A percentile compares a stretch with the other conserved stretches of the same genome.
phyloP scores from a whole-genome alignment of 768 basidiomycete species.

The Fomitopsis pulvina region DNA sequence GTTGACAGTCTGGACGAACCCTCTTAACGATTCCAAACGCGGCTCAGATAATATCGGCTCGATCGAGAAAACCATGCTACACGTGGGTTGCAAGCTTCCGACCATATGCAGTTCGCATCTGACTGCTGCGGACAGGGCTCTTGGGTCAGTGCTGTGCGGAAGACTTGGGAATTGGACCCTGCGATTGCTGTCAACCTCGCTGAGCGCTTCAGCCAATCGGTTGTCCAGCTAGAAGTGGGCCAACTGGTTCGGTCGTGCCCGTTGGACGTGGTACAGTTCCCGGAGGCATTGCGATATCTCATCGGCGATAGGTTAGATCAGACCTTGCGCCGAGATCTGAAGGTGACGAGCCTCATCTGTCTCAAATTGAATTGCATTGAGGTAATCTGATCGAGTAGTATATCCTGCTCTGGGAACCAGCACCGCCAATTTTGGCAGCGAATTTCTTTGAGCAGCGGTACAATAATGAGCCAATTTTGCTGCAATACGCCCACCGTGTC shows the following conservation, averaged over 20 bases:
- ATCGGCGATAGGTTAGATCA: conserved; percentile 66
- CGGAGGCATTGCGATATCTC: conserved; percentile 78
- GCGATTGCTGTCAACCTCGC: conserved; percentile 75
- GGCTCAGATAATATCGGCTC: conserved; percentile 53
- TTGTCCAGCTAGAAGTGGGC: conserved; percentile 65
- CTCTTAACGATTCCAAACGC: conserved; percentile 66
- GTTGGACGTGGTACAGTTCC: conserved; percentile 57
- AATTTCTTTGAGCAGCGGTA: conserved; percentile 84
- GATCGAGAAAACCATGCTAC: conserved; percentile 52
- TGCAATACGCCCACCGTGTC: conserved; percentile 96
- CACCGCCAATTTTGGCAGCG: conserved; percentile 75
- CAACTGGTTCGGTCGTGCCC: conserved; percentile 71
- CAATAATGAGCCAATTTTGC: conserved; percentile 72
- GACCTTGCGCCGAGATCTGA: conserved; percentile 58
- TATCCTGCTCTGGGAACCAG: conserved; percentile 82
- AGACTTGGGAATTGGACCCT: conserved; percentile 78
- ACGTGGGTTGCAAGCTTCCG: conserved; percentile 37
- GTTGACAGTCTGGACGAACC: conserved; percentile 87
- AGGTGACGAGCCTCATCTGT: conserved; percentile 39
- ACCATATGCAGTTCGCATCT: neutral
- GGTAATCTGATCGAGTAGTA: conserved; percentile 42
- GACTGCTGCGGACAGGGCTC: conserved; percentile 36
- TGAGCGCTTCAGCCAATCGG: conserved; percentile 78
- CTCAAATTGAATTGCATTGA: neutral
- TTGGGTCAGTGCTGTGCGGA: conserved; percentile 65